phyloP scores from a whole-genome alignment of 75 land plant genomes.

The Picea sitchensis region DNA sequence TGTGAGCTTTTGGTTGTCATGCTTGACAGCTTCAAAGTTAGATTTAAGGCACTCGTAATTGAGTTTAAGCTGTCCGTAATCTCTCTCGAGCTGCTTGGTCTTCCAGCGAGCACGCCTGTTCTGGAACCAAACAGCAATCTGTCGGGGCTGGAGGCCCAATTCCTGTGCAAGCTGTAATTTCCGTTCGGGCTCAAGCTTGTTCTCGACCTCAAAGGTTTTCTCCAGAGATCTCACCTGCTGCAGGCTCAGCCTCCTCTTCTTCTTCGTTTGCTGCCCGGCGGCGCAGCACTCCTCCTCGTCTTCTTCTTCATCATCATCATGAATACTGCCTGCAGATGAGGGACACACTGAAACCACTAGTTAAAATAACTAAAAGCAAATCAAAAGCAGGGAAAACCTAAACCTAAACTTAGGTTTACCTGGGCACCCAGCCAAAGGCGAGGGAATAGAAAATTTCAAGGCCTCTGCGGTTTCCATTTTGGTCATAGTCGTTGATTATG shows the following conservation, averaged over 20 bases:
- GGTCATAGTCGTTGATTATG: no score
- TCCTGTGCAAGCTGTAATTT: conserved; percentile 24
- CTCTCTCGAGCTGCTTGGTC: conserved; percentile 20
- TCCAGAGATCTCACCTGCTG: conserved; percentile 7
- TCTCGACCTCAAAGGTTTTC: conserved; percentile 7
- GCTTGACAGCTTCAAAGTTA: neutral
- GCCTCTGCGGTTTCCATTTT: no score
- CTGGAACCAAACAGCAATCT: conserved; percentile 44
- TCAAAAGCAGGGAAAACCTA: no score
- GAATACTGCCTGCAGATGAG: neutral
- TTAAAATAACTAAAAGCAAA: no score
- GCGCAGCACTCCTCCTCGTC: neutral
- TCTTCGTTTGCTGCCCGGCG: neutral
- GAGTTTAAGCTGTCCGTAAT: conserved; percentile 28
- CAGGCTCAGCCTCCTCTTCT: neutral
- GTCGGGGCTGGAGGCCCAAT: conserved; percentile 32
- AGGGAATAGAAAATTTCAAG: no score
- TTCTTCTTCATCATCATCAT: neutral
- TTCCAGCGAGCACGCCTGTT: conserved; percentile 28
- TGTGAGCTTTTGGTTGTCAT: neutral
- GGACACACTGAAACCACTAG: no score
- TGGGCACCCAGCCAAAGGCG: no score
- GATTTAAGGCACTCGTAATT: conserved; percentile 19
- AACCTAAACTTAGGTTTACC: no score
- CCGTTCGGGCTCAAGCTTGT: conserved; percentile 7